A percentile compares a stretch with the other conserved stretches of the same genome.
phyloP scores from a whole-genome alignment of 129 eudicot genomes.

The Pseudognaphalium luteoalbum region DNA sequence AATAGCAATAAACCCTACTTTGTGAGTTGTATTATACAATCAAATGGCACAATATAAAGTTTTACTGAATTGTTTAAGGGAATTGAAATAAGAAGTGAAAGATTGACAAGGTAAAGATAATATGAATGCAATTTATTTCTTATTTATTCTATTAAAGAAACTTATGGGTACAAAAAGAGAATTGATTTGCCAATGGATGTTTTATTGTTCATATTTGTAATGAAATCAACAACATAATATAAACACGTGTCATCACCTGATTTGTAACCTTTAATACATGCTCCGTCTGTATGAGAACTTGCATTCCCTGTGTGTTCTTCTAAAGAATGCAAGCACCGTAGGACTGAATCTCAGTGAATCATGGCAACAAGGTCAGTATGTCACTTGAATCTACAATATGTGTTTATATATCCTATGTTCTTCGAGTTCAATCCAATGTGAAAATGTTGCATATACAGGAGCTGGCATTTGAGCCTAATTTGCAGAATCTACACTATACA shows the following conservation, averaged over 20 bases:
- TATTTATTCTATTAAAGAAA: constrained; percentile 27
- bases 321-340: constrained; percentile 6
- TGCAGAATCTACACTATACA: constrained; percentile 52
- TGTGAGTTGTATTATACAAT: background rate
- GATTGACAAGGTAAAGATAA: constrained; percentile 6
- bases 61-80: background rate
- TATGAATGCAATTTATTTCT: constrained; percentile 31
- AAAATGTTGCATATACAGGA: constrained; percentile 28
- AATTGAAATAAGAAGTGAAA: constrained; percentile 15
- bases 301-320: constrained; percentile 23
- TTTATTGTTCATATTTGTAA: constrained; percentile 36
- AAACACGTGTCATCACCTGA: constrained; percentile 44
- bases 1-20: background rate
- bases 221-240: constrained; percentile 27
- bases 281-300: constrained; percentile 29
- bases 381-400: constrained; percentile 26
- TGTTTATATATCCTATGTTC: constrained; percentile 24
- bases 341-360: constrained; percentile 29
- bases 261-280: constrained; percentile 29
- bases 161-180: constrained; percentile 41
- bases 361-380: constrained; percentile 15
- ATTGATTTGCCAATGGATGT: constrained; percentile 27
- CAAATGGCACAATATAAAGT: background rate
- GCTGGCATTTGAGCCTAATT: constrained; percentile 36
- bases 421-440: constrained; percentile 34